phyloP scores from a whole-genome alignment of 257 asterid genomes.

The Solanum boliviense region DNA sequence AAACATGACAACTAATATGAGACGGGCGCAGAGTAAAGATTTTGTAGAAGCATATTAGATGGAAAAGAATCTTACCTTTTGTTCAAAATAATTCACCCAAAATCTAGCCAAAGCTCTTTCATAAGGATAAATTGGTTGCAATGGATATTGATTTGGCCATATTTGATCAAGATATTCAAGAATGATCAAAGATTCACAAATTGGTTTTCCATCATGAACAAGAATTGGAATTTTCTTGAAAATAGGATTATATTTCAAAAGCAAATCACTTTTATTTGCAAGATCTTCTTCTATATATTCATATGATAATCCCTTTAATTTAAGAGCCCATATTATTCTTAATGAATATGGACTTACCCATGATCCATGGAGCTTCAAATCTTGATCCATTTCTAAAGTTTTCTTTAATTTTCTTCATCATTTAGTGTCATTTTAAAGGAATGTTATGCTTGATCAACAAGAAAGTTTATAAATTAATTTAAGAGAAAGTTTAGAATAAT shows the following conservation, averaged over 20 bases:
- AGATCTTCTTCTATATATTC: constrained; percentile 7
- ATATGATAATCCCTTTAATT: not conserved
- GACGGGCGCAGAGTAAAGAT: rapidly evolving
- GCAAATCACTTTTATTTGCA: not conserved
- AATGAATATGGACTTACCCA: constrained; percentile 2
- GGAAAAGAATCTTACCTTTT: not conserved
- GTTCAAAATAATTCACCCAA: constrained; percentile 1
- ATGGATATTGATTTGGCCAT: constrained; percentile 3
- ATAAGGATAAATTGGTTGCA: constrained; percentile 2
- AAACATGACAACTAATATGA: not conserved
- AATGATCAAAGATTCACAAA: constrained; percentile 4
- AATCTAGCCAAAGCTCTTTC: constrained; percentile 5
- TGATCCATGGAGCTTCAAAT: constrained; percentile 1
- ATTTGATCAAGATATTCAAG: constrained; percentile 8
- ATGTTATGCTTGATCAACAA: not conserved
- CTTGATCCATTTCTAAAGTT: not conserved
- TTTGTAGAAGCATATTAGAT: not conserved
- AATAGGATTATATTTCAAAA: constrained; percentile 5
- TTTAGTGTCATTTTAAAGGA: not conserved
- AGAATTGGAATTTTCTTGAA: constrained; percentile 5
- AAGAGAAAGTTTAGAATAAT: not conserved
- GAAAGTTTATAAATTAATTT: not conserved
- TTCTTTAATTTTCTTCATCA: not conserved
- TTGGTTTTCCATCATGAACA: constrained; percentile 7
- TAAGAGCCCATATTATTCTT: constrained; percentile 6